Base-by-base conservation (phyloP, 2,329 filamentous ascomycete species). In the Cercospora sp. region DNA sequence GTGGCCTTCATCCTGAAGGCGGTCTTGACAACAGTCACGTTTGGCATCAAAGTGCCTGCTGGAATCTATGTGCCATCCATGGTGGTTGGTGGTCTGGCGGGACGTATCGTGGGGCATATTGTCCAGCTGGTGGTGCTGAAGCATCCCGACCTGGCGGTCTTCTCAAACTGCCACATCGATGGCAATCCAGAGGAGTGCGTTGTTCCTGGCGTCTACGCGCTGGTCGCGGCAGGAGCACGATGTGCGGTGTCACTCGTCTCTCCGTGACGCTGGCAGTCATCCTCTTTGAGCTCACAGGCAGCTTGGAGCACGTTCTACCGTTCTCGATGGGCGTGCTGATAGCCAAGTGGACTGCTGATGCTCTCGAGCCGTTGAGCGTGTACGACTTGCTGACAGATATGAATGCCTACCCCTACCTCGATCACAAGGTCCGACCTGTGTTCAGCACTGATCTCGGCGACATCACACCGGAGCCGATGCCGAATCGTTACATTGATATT, bases 51-150 rank as follows among this genome's bases (percentile, higher is more conserved):
- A 85, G 89, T 98, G 0, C 95, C 95, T 9, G 93, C 94, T 0
- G 95, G 95, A 71, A 97, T 99, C 73, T 99, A 99, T 75, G 94
- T 99, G 1, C 95, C 95, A 3, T 97, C 94, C 74, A 99, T 99
- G 95, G 95, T 98, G 30, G 93, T 98, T 18, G 95, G 95, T 71
- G 95, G 95, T 76, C 83, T 99, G 18, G 90, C 97, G 83, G 94
- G 94, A 32, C 89, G 94, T 7, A 89, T 95, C 55, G 87, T 97
- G 12, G 95, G 95, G 1, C 95, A 98, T 78, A 79, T 89, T 6
- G 89, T 94, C 0, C 94, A 98, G 78, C 93, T 91, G 80, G 80
- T 92, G 63, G 93, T 94, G 5, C 84, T 96, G 66, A 86, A 85
- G 32, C 91, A 89, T 75, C 91, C 93, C 0, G 81, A 89, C 65